Base-by-base conservation (phyloP, 148 eudicot genomes). In the Suaeda aralocaspica region DNA sequence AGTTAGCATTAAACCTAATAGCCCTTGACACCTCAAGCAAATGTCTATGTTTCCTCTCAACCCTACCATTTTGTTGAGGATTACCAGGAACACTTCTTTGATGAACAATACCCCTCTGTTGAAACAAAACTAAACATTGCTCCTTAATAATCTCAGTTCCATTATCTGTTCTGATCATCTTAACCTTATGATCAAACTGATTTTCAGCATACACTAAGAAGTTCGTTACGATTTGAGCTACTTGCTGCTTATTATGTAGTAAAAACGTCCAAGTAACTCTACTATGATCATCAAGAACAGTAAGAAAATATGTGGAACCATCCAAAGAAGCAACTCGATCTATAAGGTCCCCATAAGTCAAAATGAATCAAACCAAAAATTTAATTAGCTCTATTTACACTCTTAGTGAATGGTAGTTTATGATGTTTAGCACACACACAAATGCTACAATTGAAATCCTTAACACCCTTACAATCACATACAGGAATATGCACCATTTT, bases 51-150 rank as follows among this genome's bases (percentile, higher is more conserved):
- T 60, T 60, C 22, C 44, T 30, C 5, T 60, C 62, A 8, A 28
- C 50, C 24, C 67, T 0, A 7, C 46, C 49, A 63, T 63, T 63
- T 63, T 63, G 67, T 64, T 64, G 68, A 1, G 68, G 33, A 2
- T 11, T 19, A 24, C 33, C 7, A 42, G 18, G 30, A 46, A 16
- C 30, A 41, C 30, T 21, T 1, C 15, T 42, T 1, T 42, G 30
- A 24, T 64, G 68, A 21, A 64, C 14, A 44, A 64, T 64, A 2
- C 50, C 68, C 24, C 12, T 44, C 1, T 6, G 10, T 10, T 4
- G 18, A 64, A 64, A 64, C 30, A 64, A 41, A 5, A 7, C 13
- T 5, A 15, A 2, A 44, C 68, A 64, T 11, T 25, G 9, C 16
- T 30, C 6, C 4, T 64, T 12, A 6, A 11, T 6, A 4, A 64